Evolutionary conservation across 345 rosid genomes (phyloP).

Genomic region (Stellera chamaejasme): DNA sequence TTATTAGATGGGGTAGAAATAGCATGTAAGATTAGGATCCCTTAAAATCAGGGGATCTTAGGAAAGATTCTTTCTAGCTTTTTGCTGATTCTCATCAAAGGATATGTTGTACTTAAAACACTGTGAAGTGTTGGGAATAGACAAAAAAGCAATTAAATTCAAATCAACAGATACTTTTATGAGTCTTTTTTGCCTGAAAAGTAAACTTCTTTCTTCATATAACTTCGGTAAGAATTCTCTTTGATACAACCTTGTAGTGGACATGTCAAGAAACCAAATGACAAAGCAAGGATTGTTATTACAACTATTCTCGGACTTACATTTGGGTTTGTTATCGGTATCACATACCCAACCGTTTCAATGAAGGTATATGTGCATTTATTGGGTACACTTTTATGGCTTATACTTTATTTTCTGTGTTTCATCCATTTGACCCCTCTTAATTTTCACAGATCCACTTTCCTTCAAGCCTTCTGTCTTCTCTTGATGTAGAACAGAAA

Average conservation of each 20-base stretch:
- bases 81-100: neutral
- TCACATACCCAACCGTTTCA: constrained; percentile 58
- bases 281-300: constrained; percentile 40
- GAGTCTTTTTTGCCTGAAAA: neutral
- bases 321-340: constrained; percentile 71
- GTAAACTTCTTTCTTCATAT: neutral
- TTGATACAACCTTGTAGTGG: constrained; percentile 38
- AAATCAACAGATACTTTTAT: neutral
- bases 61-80: neutral
- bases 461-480: constrained; percentile 41
- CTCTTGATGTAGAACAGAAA: constrained; percentile 34
- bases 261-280: constrained; percentile 46
- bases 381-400: neutral
- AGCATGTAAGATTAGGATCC: too few species aligned
- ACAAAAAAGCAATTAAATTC: too few species aligned
- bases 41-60: too few species aligned
- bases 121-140: too few species aligned
- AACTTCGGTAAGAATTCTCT: neutral
- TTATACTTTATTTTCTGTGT: constrained; percentile 3
- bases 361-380: constrained; percentile 40
- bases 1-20: too few species aligned
- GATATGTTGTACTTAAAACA: too few species aligned
- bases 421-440: constrained; percentile 16
- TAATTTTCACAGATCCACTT: constrained; percentile 51
- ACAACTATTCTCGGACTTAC: constrained; percentile 51